Evolutionary conservation across 345 rosid species (phyloP).

Genomic region (Eucalyptus brandiana): DNA sequence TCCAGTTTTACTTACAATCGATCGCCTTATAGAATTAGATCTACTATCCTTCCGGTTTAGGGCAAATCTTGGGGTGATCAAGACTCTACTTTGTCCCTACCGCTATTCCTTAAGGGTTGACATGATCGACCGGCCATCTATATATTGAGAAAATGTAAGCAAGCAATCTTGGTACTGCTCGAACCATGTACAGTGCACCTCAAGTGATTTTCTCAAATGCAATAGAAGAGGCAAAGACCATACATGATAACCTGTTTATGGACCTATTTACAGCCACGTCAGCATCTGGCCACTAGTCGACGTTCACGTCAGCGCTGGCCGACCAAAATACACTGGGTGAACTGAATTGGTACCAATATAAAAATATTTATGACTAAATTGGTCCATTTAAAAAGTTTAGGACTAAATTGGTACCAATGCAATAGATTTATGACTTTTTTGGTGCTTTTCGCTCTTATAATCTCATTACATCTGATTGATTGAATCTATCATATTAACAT

Average conservation of each 20-base stretch:
- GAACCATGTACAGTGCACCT: not conserved
- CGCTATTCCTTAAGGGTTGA: not conserved
- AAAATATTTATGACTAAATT: too few species aligned
- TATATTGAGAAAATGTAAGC: not conserved
- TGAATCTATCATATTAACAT: not conserved
- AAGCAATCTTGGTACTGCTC: not conserved
- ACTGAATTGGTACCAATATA: too few species aligned
- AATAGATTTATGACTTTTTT: too few species aligned
- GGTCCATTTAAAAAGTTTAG: too few species aligned
- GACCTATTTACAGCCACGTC: too few species aligned
- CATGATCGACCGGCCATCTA: not conserved
- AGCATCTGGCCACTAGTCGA: rapidly evolving
- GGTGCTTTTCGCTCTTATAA: too few species aligned
- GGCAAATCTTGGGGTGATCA: not conserved
- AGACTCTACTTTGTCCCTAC: not conserved
- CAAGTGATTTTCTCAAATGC: not conserved
- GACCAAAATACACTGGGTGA: rapidly evolving
- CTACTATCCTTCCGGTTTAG: not conserved
- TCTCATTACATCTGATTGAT: not conserved
- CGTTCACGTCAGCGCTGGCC: rapidly evolving
- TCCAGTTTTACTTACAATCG: not conserved
- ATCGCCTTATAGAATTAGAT: not conserved
- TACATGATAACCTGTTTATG: not conserved
- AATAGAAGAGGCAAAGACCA: not conserved
- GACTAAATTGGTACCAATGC: rapidly evolving